These are phyloP conservation scores for Endoconidiophora polonica DNA, from an alignment of 2,329 filamentous ascomycete genomes.

Conservation along the genomic window DNA sequence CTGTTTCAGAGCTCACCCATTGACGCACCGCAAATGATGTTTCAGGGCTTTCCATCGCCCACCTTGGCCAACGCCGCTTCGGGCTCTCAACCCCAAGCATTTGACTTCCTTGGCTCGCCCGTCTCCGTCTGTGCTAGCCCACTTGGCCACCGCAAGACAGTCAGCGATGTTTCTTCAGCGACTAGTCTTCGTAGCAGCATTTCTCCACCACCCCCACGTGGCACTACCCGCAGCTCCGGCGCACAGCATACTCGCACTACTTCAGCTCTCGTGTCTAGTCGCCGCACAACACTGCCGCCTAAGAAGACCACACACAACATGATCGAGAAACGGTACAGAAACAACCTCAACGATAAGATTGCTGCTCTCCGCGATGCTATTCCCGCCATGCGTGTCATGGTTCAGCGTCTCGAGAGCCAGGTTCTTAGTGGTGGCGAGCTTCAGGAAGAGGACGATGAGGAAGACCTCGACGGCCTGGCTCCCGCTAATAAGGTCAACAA, in stretches of 20 bases:
- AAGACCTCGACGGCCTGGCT: constrained; percentile 19
- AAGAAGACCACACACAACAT: constrained; percentile 77
- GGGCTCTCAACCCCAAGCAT: neutral
- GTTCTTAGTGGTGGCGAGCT: constrained; percentile 1
- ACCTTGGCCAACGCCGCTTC: neutral
- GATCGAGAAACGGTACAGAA: constrained; percentile 71
- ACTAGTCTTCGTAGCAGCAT: constrained; percentile 5
- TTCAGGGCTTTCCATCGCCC: constrained; percentile 3
- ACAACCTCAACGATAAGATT: constrained; percentile 73
- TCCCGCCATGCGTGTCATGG: constrained; percentile 24
- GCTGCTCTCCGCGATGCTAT: constrained; percentile 58
- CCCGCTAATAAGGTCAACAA: constrained; percentile 27
- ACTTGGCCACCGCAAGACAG: constrained; percentile 6
- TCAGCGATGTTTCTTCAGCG: constrained; percentile 1
- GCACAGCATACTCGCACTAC: neutral
- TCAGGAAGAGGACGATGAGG: constrained; percentile 14
- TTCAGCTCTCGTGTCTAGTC: constrained; percentile 8
- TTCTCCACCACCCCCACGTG: constrained; percentile 2
- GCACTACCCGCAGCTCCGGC: neutral
- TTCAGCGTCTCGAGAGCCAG: constrained; percentile 10
- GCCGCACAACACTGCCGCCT: constrained; percentile 11
- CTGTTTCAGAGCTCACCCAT: constrained; percentile 9
- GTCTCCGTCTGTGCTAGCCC: constrained; percentile 2
- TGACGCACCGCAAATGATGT: constrained; percentile 6
- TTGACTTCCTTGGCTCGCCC: constrained; percentile 10